Evolutionary conservation across 305 asterid species (phyloP), one percentile per base, ranked within the genome.

Genomic region (Rubia peregrina): DNA sequence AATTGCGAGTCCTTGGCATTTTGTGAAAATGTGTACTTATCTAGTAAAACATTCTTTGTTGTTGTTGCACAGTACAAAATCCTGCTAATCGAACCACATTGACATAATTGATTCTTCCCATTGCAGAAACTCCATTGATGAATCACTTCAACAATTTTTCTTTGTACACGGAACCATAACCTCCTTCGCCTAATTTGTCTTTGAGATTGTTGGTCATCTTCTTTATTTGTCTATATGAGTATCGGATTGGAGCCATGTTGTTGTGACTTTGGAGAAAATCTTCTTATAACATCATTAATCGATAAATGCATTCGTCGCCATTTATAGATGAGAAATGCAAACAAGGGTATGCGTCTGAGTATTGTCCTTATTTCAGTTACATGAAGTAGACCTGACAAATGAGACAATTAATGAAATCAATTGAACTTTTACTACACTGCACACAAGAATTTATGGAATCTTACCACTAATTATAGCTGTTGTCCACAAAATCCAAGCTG

Each of bases 31-130:
- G 12, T 61, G n/a, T 26, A 61, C 42, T 61, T 61, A 61, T 61
- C 65, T 13, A 61, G 0, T 3, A 43, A 61, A 26, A 42, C 65
- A 61, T 61, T 61, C 6, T 26, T 61, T 9, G 41, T 26, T 16
- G 65, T 4, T 17, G 42, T 26, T 42, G 65, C 65, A 61, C 65
- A 61, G n/a, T n/a, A n/a, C n/a, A n/a, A 61, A 61, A 61, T 61
- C 42, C 65, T 7, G 24, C 65, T 61, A 61, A 26, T 14, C 65
- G 13, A 7, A 61, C 65, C 42, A 61, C 65, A 5, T 61, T 61
- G 3, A 61, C 42, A 61, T 61, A 43, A 7, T 30, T 10, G 43
- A 61, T 61, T 61, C 65, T 60, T 10, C 65, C 65, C 3, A 61
- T 21, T 12, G 65, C 30, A 4, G 65, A 19, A 5, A 61, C 65